Base-by-base conservation (phyloP, 305 asterid species). In the Ilex paraguariensis region DNA sequence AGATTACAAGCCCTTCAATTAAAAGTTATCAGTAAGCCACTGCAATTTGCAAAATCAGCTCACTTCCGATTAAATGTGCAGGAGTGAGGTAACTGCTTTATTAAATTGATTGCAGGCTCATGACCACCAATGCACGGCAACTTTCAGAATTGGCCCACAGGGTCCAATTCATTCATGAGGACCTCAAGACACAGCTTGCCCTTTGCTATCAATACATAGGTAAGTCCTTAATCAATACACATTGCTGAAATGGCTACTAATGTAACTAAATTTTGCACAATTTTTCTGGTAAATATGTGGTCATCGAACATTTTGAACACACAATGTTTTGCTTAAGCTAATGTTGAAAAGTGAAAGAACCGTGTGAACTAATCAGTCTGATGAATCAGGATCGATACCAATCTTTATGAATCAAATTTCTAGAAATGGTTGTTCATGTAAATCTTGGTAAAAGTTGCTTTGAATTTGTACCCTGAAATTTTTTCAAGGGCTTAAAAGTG, bases 81-180 rank as follows among this genome's bases (percentile, higher is more conserved):
- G 6, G 13, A 11, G 30, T 15, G 3, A 2, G 17, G 50, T 59
- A 42, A 14, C 21, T 3, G 49, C 46, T 48, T 62, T 11, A 13
- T 31, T 36, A 16, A 15, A 7, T 46, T 58, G 36, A 31, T 31
- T 65, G 75, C 81, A 91, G 98, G 82, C 17, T 31, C 9, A 48
- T 61, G 40, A 62, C 86, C 30, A 66, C 87, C 2, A 93, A 87
- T 70, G 70, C 95, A 56, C 83, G 93, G 97, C 97, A 92, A 77
- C 77, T 87, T 42, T 80, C 95, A 4, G 78, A 85, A 67, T 74
- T 86, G 63, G 78, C 75, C 0, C 86, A 81, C 78, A 85, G 77
- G 77, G 64, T 92, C 57, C 69, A 79, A 31, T 75, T 59, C 75
- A 82, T 85, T 10, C 73, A 60, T 5, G 91, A 81, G n/a, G 83